phyloP scores from a whole-genome alignment of 768 basidiomycete genomes.

The Clathrus columnatus region DNA sequence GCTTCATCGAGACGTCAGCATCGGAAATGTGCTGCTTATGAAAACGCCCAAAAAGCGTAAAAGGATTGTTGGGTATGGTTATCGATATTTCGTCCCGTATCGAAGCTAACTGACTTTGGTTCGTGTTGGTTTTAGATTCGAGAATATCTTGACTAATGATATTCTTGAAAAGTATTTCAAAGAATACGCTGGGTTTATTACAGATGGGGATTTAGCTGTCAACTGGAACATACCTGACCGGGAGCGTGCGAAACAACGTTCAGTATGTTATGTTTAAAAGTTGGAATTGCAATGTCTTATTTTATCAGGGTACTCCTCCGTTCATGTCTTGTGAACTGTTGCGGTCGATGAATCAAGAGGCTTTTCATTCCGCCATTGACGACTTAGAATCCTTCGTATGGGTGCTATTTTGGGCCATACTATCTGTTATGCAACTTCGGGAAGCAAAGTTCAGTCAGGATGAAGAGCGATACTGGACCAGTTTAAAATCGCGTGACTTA shows the following conservation, averaged over 20 bases:
- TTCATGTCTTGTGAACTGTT: background rate
- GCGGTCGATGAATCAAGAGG: background rate
- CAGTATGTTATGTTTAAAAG: background rate
- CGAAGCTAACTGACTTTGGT: background rate
- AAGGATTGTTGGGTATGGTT: background rate
- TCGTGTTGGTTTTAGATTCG: background rate
- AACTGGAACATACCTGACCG: background rate
- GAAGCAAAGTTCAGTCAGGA: background rate
- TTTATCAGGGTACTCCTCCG: background rate
- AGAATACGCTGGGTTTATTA: background rate
- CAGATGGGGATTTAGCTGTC: background rate
- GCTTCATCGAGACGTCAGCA: constrained; percentile 10
- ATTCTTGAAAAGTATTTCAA: background rate
- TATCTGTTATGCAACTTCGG: background rate
- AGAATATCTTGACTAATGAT: background rate
- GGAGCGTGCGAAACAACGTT: background rate
- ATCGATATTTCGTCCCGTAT: background rate
- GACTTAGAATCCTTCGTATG: constrained; percentile 1
- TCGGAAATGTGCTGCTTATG: constrained; percentile 6
- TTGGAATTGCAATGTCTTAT: background rate
- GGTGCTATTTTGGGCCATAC: background rate
- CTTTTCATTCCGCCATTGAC: background rate
- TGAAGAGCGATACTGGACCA: background rate
- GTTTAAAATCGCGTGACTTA: background rate
- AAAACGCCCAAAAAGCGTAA: background rate